Base-by-base conservation (phyloP, 768 basidiomycete species). In the Pleurotus sapidus region DNA sequence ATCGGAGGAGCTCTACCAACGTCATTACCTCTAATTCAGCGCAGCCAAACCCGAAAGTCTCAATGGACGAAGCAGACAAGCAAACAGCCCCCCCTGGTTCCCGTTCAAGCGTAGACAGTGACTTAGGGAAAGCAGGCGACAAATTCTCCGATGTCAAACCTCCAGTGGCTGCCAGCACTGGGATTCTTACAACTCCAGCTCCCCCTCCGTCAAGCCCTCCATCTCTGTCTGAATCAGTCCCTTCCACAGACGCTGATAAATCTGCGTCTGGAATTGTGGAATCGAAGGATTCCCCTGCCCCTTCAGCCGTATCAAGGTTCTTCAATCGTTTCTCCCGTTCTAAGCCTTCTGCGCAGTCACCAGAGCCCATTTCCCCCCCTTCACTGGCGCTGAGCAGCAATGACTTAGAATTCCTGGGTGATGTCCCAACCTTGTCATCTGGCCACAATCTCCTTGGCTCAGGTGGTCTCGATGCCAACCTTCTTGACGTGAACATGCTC, bases 231-330 rank as follows among this genome's bases (percentile, higher is more conserved):
- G 51, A 54, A 15, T 3, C 27, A 34, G 30, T 11, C 30, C 30
- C 30, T 34, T 3, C 30, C 30, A 9, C 9, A 8, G 49, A 50
- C 1, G 56, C 55, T 45, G 56, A 42, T 40, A 57, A 61, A 34
- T 63, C 59, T 30, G 56, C 68, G 43, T 43, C 57, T 12, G 25
- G 65, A 4, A 62, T 55, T 46, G 53, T 62, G 3, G 55, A 61
- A 12, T 37, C 59, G 34, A 59, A 34, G 2, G 30, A 34, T 34
- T 11, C 63, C 34, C 65, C 76, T 4, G 67, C 78, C 12, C 75
- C 83, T 25, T 91, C 93, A 0, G 90, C 84, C 6, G 89, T 95
- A 30, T 91, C 92, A 9, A 84, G 93, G 4, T 95, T 95, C 67
- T 76, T 94, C 48, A 84, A 81, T 49, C 83, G 91, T 48, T 90